phyloP scores from a whole-genome alignment of 2,329 filamentous ascomycete genomes.

The Penicillium sp. region DNA sequence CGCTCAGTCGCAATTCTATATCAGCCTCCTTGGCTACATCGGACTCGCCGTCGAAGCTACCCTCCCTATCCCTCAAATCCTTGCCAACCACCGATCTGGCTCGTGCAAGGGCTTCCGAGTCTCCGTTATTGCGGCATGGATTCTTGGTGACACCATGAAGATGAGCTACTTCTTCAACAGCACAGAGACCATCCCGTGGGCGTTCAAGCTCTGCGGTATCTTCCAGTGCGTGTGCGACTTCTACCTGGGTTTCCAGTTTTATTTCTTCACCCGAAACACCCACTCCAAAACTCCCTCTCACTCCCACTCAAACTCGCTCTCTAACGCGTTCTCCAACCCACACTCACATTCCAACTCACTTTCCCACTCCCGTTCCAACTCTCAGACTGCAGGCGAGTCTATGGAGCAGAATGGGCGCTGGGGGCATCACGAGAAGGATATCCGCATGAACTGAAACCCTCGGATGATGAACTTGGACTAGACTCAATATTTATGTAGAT shows the following conservation, averaged over 20 bases:
- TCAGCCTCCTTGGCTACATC: slow-evolving; percentile 43
- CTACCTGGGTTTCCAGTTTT: slow-evolving; percentile 49
- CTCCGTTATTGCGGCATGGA: slow-evolving; percentile 48
- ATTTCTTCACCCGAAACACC: slow-evolving; percentile 39
- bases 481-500: slow-evolving; percentile 18
- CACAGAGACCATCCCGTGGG: slow-evolving; percentile 44
- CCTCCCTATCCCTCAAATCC: slow-evolving; percentile 48
- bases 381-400: slow-evolving; percentile 23
- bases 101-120: slow-evolving; percentile 51
- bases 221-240: slow-evolving; percentile 50
- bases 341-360: not conserved
- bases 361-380: slow-evolving; percentile 17
- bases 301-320: not conserved
- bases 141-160: slow-evolving; percentile 51
- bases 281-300: slow-evolving; percentile 16
- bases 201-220: slow-evolving; percentile 49
- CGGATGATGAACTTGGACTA: slow-evolving; percentile 4
- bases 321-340: slow-evolving; percentile 12
- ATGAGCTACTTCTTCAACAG: slow-evolving; percentile 51
- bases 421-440: slow-evolving; percentile 37
- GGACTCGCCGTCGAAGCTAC: slow-evolving; percentile 49
- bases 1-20: slow-evolving; percentile 42
- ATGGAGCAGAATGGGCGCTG: slow-evolving; percentile 25
- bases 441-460: slow-evolving; percentile 34
- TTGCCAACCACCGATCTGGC: slow-evolving; percentile 47